phyloP scores from a whole-genome alignment of 2,329 filamentous ascomycete genomes.

The Ilyonectria robusta region DNA sequence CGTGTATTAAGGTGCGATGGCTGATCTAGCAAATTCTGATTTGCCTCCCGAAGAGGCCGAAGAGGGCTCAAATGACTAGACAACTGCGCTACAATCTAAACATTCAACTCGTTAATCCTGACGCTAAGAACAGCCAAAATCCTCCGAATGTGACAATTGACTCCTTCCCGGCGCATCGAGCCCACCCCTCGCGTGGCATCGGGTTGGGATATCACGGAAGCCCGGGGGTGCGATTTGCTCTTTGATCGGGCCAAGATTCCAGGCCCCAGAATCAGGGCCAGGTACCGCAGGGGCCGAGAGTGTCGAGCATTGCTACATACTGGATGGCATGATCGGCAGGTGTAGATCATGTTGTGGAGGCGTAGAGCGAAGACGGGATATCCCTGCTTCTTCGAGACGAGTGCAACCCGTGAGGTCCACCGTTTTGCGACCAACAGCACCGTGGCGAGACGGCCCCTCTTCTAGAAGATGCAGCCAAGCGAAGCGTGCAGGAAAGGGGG shows the following conservation, averaged over 20 bases:
- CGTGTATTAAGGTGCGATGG: background rate
- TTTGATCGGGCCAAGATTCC: constrained; percentile 6
- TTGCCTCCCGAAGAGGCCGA: too few species aligned
- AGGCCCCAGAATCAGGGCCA: background rate
- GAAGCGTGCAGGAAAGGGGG: too few species aligned
- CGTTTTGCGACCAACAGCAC: constrained; percentile 1
- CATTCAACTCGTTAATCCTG: too few species aligned
- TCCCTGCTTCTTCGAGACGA: constrained; percentile 1
- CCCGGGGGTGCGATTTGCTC: background rate
- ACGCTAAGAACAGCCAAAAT: background rate
- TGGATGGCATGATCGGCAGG: constrained; percentile 1
- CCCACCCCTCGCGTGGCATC: constrained; percentile 1
- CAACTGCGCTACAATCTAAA: too few species aligned
- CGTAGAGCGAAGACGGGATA: background rate
- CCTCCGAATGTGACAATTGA: constrained; percentile 2
- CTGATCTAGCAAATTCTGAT: too few species aligned
- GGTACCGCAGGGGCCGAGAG: background rate
- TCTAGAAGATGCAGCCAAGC: too few species aligned
- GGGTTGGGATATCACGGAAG: background rate
- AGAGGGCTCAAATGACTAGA: too few species aligned
- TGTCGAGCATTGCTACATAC: background rate
- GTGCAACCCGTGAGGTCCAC: background rate
- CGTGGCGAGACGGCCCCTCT: too few species aligned
- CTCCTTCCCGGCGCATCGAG: background rate
- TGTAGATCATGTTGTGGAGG: constrained; percentile 10